These are phyloP conservation scores for Raffaelea deltoideospora DNA, from an alignment of 2,329 filamentous ascomycete species.

Conservation along the genomic window DNA sequence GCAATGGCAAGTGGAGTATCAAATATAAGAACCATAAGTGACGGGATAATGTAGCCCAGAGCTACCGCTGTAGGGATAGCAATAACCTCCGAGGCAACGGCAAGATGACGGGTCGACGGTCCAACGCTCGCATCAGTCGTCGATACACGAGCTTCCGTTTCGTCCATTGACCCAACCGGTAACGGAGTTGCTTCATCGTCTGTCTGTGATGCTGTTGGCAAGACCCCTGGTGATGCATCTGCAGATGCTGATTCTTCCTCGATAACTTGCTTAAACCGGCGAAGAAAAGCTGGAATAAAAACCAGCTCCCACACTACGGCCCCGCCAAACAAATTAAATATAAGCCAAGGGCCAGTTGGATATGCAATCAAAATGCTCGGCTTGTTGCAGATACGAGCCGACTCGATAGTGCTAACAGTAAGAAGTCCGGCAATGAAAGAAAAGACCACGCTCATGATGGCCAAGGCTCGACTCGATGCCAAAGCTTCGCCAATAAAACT, in stretches of 20 bases:
- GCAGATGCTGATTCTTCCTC: too few relatives aligned
- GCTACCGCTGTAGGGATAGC: conserved; percentile 36
- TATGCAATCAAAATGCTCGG: conserved; percentile 16
- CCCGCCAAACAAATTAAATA: conserved; percentile 32
- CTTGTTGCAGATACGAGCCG: conserved; percentile 25
- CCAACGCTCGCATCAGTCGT: conserved; percentile 6
- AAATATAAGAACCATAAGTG: conserved; percentile 28
- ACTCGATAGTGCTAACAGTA: conserved; percentile 33
- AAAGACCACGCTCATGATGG: conserved; percentile 26
- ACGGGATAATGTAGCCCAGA: conserved; percentile 31
- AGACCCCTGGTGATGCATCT: too few relatives aligned
- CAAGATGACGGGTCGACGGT: conserved; percentile 21
- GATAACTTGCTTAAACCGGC: conserved; percentile 23
- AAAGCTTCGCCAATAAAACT: conserved; percentile 32
- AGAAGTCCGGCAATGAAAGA: conserved; percentile 30
- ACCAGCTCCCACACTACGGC: conserved; percentile 36
- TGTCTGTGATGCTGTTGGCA: too few relatives aligned
- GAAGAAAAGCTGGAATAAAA: conserved; percentile 33
- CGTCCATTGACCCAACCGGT: too few relatives aligned
- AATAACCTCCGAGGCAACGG: conserved; percentile 34
- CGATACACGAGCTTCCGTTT: too few relatives aligned
- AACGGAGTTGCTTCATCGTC: too few relatives aligned
- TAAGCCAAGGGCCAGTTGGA: conserved; percentile 26
- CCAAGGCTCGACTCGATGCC: conserved; percentile 22
- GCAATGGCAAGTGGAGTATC: conserved; percentile 21